Evolutionary conservation across 2,329 filamentous ascomycete genomes (phyloP), one percentile per base, ranked within the genome.

Genomic region (Colletotrichum costaricense): DNA sequence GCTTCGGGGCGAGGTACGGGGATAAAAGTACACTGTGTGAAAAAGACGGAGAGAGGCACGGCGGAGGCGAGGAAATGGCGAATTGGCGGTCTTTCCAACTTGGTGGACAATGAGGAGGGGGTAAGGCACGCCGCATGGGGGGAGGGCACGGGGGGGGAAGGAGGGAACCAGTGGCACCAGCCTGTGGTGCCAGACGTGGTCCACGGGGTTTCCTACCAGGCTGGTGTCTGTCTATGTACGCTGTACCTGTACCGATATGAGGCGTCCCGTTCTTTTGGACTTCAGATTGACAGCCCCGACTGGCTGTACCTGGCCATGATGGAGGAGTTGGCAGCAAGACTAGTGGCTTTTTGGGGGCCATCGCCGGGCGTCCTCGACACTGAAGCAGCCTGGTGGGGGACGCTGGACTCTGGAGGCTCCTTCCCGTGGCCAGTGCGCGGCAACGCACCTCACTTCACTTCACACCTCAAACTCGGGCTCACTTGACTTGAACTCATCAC

Each of bases 311-410:
- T 30, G 46, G 56, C 22, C 60, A 49, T 42, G 12, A 56, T 30
- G 52, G 24, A 42, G 49, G 33, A 35, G 33, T 33, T 64, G 19
- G 54, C 35, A 38, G 67, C 26, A 5, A 73, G 33, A 56, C 67
- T 66, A 66, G 67, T 60, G 67, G 55, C 46, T 73, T 73, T 49
- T 70, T 62, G 67, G 70, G 70, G 70, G 67, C 67, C 60, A 73
- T 71, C 56, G 67, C 67, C 70, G 70, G 66, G 30, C 70, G 65
- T 70, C 26, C 66, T 73, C 67, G 54, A 62, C 67, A 55, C 67
- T 62, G 63, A 38, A 73, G 70, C 56, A 30, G 67, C 69, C 65
- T 52, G 70, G 67, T 60, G 70, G 67, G 68, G 60, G 56, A 52
- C 28, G 56, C 70, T 30, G 60, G 46, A 52, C 28, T 38, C 67